Evolutionary conservation across 441 rosid species (phyloP).

Genomic region (Erodium moschatum): DNA sequence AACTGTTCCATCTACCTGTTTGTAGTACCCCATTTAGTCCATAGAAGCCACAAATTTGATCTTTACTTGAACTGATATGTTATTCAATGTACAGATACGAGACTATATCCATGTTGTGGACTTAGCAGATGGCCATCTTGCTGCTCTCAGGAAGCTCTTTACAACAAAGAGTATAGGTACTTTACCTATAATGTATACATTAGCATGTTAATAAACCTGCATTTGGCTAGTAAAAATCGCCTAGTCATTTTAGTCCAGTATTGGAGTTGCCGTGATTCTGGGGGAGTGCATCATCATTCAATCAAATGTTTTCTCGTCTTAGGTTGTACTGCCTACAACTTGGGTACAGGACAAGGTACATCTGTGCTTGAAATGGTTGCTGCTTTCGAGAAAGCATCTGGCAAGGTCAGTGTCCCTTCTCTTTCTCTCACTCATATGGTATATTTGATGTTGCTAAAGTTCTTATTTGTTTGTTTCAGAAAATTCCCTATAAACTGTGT

Average conservation of each 20-base stretch:
- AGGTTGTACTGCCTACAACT: slow-evolving; percentile 61
- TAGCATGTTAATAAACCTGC: background rate
- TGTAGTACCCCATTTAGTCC: background rate
- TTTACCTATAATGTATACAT: background rate
- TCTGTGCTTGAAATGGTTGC: slow-evolving; percentile 68
- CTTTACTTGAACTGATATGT: background rate
- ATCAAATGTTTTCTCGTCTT: slow-evolving; percentile 10
- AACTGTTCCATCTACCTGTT: background rate
- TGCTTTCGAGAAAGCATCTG: slow-evolving; percentile 71
- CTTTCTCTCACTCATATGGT: background rate
- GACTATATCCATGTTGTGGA: slow-evolving; percentile 75
- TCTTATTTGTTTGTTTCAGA: slow-evolving; percentile 33
- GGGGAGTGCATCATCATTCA: background rate
- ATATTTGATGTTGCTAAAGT: background rate
- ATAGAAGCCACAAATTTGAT: background rate
- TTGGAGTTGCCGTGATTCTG: background rate
- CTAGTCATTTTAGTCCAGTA: background rate
- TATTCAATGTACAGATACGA: slow-evolving; percentile 38
- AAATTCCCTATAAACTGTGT: slow-evolving; percentile 70
- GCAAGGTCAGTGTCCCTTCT: slow-evolving; percentile 44
- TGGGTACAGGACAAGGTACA: slow-evolving; percentile 59
- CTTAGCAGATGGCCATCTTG: slow-evolving; percentile 68
- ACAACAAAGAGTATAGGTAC: slow-evolving; percentile 43
- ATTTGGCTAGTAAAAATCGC: background rate
- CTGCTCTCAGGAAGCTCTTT: slow-evolving; percentile 50